Conservation (phyloP, 331 rosid species). For the Stylosanthes scabra region DNA sequence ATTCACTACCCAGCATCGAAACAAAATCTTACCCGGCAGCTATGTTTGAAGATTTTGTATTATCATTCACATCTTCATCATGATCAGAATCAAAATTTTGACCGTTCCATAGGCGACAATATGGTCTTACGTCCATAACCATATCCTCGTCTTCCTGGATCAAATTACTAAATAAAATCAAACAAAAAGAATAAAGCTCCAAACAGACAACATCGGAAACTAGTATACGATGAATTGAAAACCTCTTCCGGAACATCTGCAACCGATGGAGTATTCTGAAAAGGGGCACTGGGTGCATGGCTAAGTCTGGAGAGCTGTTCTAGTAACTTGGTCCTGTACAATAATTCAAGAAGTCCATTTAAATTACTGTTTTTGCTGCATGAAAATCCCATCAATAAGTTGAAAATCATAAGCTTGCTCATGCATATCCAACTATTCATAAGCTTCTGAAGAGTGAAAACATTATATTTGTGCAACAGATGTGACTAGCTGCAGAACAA, state of each 20-base stretch:
- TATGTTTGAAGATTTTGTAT: slow-evolving; percentile 43
- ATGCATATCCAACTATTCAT: slow-evolving; percentile 3
- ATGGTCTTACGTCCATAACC: slow-evolving; percentile 68
- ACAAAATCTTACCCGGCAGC: slow-evolving; percentile 54
- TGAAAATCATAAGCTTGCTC: slow-evolving; percentile 20
- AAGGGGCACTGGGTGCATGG: slow-evolving; percentile 90
- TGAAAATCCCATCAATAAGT: slow-evolving; percentile 19
- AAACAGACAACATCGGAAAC: slow-evolving; percentile 30
- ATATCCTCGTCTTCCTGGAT: slow-evolving; percentile 77
- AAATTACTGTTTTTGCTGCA: slow-evolving; percentile 13
- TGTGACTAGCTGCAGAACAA: slow-evolving; percentile 24
- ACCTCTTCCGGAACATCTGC: slow-evolving; percentile 85
- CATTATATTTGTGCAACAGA: slow-evolving; percentile 21
- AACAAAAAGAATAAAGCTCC: slow-evolving; percentile 33
- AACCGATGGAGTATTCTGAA: slow-evolving; percentile 75
- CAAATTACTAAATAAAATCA: slow-evolving; percentile 45
- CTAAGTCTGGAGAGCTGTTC: slow-evolving; percentile 87
- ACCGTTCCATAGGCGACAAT: slow-evolving; percentile 81
- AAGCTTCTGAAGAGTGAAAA: slow-evolving; percentile 13
- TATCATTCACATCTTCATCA: slow-evolving; percentile 67
- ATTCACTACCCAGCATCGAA: too few species aligned
- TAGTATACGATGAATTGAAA: slow-evolving; percentile 4
- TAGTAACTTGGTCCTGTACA: slow-evolving; percentile 60
- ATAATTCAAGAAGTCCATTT: slow-evolving; percentile 24
- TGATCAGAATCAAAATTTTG: slow-evolving; percentile 77